Evolutionary conservation across 2,329 filamentous ascomycete genomes (phyloP).

Genomic region (Neofusicoccum sp.): DNA sequence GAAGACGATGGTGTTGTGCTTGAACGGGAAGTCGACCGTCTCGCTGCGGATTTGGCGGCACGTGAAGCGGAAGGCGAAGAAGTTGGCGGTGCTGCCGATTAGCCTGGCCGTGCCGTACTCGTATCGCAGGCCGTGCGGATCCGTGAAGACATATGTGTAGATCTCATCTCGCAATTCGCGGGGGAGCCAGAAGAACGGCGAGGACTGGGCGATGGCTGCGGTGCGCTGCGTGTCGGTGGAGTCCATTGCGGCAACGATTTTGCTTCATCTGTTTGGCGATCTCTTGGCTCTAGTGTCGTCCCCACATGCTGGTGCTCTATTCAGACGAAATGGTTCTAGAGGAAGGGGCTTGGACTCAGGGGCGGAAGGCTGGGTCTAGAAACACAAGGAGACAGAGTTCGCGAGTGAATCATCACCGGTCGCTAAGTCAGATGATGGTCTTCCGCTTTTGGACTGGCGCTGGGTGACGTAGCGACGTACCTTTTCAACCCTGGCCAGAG

Average conservation of each 20-base stretch:
- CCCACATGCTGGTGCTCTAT: background rate
- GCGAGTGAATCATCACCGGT: background rate
- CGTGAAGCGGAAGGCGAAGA: constrained; percentile 5
- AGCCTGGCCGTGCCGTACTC: constrained; percentile 8
- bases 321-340: background rate
- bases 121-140: constrained; percentile 9
- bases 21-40: background rate
- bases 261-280: background rate
- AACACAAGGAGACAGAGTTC: background rate
- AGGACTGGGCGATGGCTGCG: background rate
- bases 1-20: constrained; percentile 13
- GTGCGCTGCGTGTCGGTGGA: background rate
- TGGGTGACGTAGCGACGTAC: background rate
- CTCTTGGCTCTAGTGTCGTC: background rate
- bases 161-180: constrained; percentile 15
- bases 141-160: constrained; percentile 9
- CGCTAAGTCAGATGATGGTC: background rate
- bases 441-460: background rate
- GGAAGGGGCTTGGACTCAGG: background rate
- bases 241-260: constrained; percentile 4
- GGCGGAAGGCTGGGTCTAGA: background rate
- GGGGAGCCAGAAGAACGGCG: constrained; percentile 13
- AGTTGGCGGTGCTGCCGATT: background rate
- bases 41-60: constrained; percentile 3
- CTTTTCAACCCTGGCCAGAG: background rate